Evolutionary conservation across 768 basidiomycete genomes (phyloP).

Genomic region (Podaxis rugospora): DNA sequence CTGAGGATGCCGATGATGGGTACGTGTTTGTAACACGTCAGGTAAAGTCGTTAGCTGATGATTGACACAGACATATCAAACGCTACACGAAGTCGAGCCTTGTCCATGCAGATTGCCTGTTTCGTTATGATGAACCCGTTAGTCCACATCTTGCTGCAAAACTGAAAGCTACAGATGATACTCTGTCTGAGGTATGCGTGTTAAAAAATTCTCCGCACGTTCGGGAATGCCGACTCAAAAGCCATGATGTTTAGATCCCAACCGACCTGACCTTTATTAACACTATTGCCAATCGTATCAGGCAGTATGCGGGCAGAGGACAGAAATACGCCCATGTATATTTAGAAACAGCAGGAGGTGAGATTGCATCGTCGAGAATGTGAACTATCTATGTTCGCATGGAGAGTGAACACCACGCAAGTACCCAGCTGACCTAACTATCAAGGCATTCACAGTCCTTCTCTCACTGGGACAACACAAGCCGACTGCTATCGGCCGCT

Average conservation of each 20-base stretch:
- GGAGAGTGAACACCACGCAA: background rate
- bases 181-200: constrained; percentile 24
- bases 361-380: constrained; percentile 20
- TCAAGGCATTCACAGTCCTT: constrained; percentile 88
- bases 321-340: constrained; percentile 55
- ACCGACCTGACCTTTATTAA: constrained; percentile 64
- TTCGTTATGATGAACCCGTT: constrained; percentile 82
- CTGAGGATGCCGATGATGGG: constrained; percentile 81
- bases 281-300: constrained; percentile 61
- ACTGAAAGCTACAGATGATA: constrained; percentile 32
- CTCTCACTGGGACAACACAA: constrained; percentile 78
- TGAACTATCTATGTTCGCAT: constrained; percentile 9
- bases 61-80: constrained; percentile 55
- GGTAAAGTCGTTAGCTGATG: background rate
- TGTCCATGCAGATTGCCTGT: constrained; percentile 69
- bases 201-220: background rate
- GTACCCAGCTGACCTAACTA: background rate
- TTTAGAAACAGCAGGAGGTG: constrained; percentile 95
- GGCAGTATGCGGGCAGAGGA: constrained; percentile 37
- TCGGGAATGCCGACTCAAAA: background rate
- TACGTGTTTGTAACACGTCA: constrained; percentile 29
- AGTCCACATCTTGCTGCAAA: constrained; percentile 88
- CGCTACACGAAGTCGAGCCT: constrained; percentile 39
- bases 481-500: constrained; percentile 82
- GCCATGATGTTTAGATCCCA: constrained; percentile 37